Evolutionary conservation across 2,329 filamentous ascomycete genomes (phyloP).

Genomic region (Paecilomyces formosus): DNA sequence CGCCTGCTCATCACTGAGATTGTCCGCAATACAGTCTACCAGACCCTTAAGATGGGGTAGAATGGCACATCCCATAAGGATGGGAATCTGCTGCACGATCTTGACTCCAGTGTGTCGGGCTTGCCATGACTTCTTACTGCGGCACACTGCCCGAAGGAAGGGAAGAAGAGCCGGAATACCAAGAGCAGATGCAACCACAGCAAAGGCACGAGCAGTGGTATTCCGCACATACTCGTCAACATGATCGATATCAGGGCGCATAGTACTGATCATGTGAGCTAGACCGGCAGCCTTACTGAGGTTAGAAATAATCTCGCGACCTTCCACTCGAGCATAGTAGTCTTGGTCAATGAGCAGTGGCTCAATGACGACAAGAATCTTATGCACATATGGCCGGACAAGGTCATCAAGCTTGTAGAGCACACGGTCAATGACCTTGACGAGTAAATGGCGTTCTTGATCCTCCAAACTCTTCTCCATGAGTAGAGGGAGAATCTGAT

Average conservation of each 20-base stretch:
- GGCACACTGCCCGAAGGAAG: slow-evolving; percentile 90
- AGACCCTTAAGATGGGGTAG: slow-evolving; percentile 91
- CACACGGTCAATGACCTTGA: slow-evolving; percentile 98
- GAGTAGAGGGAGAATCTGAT: slow-evolving; percentile 89
- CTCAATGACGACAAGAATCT: slow-evolving; percentile 97
- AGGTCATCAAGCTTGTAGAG: slow-evolving; percentile 97
- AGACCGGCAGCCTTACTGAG: slow-evolving; percentile 92
- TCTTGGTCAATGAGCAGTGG: slow-evolving; percentile 98
- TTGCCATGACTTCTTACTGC: slow-evolving; percentile 99
- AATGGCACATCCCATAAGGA: slow-evolving; percentile 96
- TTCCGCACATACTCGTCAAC: slow-evolving; percentile 98
- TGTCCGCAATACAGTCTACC: slow-evolving; percentile 92
- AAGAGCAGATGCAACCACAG: slow-evolving; percentile 90
- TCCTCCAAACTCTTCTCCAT: slow-evolving; percentile 99
- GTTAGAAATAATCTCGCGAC: slow-evolving; percentile 97
- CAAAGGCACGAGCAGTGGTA: slow-evolving; percentile 93
- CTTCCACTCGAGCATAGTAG: slow-evolving; percentile 97
- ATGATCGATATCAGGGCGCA: slow-evolving; percentile 97
- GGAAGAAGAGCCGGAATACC: slow-evolving; percentile 92
- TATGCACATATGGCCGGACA: slow-evolving; percentile 93
- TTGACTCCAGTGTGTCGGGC: slow-evolving; percentile 97
- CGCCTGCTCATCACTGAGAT: slow-evolving; percentile 93
- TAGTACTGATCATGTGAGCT: slow-evolving; percentile 98
- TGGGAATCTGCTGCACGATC: slow-evolving; percentile 97
- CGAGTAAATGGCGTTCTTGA: slow-evolving; percentile 92